Conservation (phyloP, 495 filamentous ascomycete species). For the Clohesyomyces aquaticus region DNA sequence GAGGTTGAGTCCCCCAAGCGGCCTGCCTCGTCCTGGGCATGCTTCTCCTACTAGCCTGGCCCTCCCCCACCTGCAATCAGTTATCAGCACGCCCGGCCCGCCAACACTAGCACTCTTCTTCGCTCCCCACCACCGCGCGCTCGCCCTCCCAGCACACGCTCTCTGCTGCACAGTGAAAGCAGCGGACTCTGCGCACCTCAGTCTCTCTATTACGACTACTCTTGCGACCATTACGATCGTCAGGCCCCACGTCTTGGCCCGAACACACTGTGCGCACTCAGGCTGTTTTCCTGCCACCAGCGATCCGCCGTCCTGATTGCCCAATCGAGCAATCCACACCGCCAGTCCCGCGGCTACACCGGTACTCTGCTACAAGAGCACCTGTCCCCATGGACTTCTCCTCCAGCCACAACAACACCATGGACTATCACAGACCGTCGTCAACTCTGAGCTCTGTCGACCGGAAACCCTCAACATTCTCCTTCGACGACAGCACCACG, state of each 20-base stretch:
- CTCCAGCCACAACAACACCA: slow-evolving; percentile 18
- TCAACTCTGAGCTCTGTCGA: slow-evolving; percentile 38
- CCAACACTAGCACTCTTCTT: slow-evolving; percentile 22
- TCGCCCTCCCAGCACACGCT: slow-evolving; percentile 19
- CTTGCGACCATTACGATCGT: background rate
- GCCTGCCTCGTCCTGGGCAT: background rate
- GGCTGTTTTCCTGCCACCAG: slow-evolving; percentile 18
- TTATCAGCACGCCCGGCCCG: slow-evolving; percentile 31
- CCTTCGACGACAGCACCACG: slow-evolving; percentile 44
- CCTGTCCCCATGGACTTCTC: slow-evolving; percentile 35
- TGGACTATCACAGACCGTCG: slow-evolving; percentile 43
- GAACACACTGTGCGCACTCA: no score
- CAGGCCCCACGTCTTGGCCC: slow-evolving; percentile 3
- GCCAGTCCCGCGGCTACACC: slow-evolving; percentile 44
- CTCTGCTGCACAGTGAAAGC: slow-evolving; percentile 11
- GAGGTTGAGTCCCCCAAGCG: no score
- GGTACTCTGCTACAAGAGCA: slow-evolving; percentile 45
- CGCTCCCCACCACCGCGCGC: slow-evolving; percentile 26
- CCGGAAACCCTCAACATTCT: slow-evolving; percentile 40
- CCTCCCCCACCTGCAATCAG: background rate
- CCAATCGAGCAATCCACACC: slow-evolving; percentile 47
- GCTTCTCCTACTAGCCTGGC: background rate
- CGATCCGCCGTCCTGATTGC: slow-evolving; percentile 35
- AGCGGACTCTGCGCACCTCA: background rate
- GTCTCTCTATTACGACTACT: slow-evolving; percentile 17